These are phyloP conservation scores for Aspergillus fructus DNA, from an alignment of 2,329 filamentous ascomycete species.

Conservation along the genomic window DNA sequence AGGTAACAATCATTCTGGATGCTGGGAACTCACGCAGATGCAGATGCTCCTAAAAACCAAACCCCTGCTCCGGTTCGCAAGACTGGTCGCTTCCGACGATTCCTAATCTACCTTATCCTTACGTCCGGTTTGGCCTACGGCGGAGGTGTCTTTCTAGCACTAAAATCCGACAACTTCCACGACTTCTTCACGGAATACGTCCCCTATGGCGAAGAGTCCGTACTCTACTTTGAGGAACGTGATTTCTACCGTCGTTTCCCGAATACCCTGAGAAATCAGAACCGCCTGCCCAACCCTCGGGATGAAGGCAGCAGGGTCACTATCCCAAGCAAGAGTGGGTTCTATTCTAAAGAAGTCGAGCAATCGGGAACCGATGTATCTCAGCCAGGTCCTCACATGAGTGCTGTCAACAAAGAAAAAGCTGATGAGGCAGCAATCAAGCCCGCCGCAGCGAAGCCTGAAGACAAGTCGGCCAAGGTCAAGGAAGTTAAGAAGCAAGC, in stretches of 20 bases:
- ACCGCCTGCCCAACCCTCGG: constrained; percentile 36
- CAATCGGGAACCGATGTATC: constrained; percentile 60
- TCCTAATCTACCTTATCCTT: constrained; percentile 73
- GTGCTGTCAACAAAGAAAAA: constrained; percentile 33
- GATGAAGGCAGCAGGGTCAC: constrained; percentile 70
- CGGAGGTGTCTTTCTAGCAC: constrained; percentile 87
- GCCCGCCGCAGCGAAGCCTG: constrained; percentile 26
- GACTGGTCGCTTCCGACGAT: constrained; percentile 72
- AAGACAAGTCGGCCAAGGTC: constrained; percentile 28
- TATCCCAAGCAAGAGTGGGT: constrained; percentile 81
- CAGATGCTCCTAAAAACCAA: constrained; percentile 36
- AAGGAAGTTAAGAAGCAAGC: constrained; percentile 34
- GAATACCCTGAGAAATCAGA: constrained; percentile 49
- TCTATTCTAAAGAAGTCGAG: constrained; percentile 75
- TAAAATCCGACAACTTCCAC: constrained; percentile 96
- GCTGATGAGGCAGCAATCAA: constrained; percentile 28
- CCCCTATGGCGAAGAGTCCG: constrained; percentile 89
- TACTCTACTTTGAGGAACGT: constrained; percentile 92
- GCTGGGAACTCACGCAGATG: constrained; percentile 39
- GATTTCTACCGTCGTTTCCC: constrained; percentile 88
- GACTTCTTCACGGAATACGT: constrained; percentile 98
- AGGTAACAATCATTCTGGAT: constrained; percentile 13
- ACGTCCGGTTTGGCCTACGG: constrained; percentile 77
- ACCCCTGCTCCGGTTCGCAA: constrained; percentile 57
- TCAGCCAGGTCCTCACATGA: constrained; percentile 51